Evolutionary conservation across 2,329 filamentous ascomycete species (phyloP), one percentile per base, ranked within the genome.

Genomic region (Simplicillium aogashimaense): DNA sequence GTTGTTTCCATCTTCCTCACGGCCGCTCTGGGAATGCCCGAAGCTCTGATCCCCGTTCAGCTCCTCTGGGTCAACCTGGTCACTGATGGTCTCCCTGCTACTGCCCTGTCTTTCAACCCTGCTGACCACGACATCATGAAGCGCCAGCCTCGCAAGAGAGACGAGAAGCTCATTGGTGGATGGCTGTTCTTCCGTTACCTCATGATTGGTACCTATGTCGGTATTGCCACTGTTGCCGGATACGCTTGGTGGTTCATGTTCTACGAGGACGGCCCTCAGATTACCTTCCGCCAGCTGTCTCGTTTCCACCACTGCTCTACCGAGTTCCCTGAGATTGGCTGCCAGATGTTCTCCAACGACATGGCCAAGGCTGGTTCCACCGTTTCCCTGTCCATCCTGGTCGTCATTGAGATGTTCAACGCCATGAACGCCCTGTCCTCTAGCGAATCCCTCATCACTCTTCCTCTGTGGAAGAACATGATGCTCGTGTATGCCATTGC

Each of bases 231-330:
- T 3, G 94, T 98, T 15, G 88, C 83, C 55, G 92, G 94, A 35
- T 98, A 98, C 58, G 90, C 87, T n/a, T 98, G 92, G 92, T 98
- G 88, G 86, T 98, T 97, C 72, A 89, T 98, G 83, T 95, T 84
- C 71, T 90, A 97, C 67, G 66, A 80, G 8, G 78, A 81, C 50
- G 92, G 92, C 1, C 92, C 92, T 17, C 86, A 94, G 61, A 94
- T 98, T 63, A 80, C 72, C 47, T 95, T 97, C 68, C 83, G 76
- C 61, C 86, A 98, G 59, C 71, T 98, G 50, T 72, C 83, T 17
- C 84, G 94, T 66, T 98, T 97, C 80, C 92, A 98, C 68, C 81
- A 82, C 58, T 98, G 92, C 76, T 83, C 83, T 1, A 55, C 84
- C 13, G 72, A 87, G 43, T 97, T 94, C 67, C 78, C 88, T 0